Base-by-base conservation (phyloP, 2,329 filamentous ascomycete species). In the Chrysosphaeria jannelii region DNA sequence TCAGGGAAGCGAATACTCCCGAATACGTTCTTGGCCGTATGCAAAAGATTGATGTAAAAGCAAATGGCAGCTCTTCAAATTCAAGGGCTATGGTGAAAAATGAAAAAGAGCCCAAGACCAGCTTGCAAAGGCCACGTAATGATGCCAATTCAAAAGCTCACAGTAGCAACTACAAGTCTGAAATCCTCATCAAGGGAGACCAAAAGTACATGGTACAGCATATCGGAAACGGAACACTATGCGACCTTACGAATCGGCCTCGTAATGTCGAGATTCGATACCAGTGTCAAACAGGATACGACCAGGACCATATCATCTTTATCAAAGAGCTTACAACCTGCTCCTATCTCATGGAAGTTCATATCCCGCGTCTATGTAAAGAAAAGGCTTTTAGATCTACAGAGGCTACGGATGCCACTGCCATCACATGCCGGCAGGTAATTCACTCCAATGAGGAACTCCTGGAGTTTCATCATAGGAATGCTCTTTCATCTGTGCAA, bases 271-370 rank as follows among this genome's bases (percentile, higher is more conserved):
- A 91, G 42, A 62, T 91, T 7, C 71, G 76, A 34, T 65, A 64
- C 33, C 59, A 64, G 39, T 90, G 78, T 46, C 68, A 74, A 35
- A 75, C 74, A 0, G 66, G 71, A 23, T 52, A 64, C 15, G 59
- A 59, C 3, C 52, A 49, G 22, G 68, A 89, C 39, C 62, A 68
- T 22, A 90, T 91, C 35, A 69, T 68, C 20, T 78, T 75, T 63
- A 88, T 91, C 44, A 90, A 90, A 42, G 79, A 91, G 41, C 63
- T 81, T 2, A 71, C 69, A 3, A 90, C 76, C 8, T 91, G 79
- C 45, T 64, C 75, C 8, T 91, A 91, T 39, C 53, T 90, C 25
- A 90, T 91, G 78, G 63, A 89, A 15, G 61, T 91, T 30, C 71
- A 89, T 39, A 90, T 79, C 0, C 75, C 78, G 0, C 65, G 76